Base-by-base conservation (phyloP, 148 eudicot genomes). In the Vaccinium darrowii region DNA sequence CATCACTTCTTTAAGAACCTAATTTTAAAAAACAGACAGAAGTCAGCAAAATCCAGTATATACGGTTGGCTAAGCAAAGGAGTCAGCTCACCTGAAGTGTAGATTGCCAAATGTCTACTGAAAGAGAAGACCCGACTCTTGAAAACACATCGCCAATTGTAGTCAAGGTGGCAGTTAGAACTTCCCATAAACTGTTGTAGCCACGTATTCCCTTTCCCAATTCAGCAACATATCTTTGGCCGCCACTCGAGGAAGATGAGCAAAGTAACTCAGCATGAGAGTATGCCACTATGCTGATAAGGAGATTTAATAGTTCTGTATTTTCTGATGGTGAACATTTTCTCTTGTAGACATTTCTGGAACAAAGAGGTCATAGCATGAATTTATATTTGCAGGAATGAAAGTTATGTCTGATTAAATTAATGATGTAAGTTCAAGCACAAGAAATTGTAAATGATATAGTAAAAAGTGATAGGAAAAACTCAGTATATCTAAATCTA, bases 81-180 rank as follows among this genome's bases (percentile, higher is more conserved):
- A 83, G 58, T 76, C 51, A 81, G 72, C 88, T 51, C 56, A 94
- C 99, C 94, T 91, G 96, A 84, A 94, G 83, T 76, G 88, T 87
- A 63, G 94, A 92, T 86, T 93, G 91, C 98, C 99, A 95, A 18
- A 84, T 88, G 25, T 91, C 94, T 72, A 87, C 84, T 3, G 93
- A 89, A 57, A 95, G 85, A 79, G 93, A 91, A 86, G 95, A 85
- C 72, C 98, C 96, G 76, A 87, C 90, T 88, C 91, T 93, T 80
- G 92, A 89, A 83, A 91, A 95, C 87, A 92, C 88, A 84, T 95
- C 98, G 81, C 98, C 93, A 83, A 97, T 89, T 95, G 94, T 91
- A 84, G 90, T 85, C 77, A 94, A 92, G 39, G 94, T 91, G 63
- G 83, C 71, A 58, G 93, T 87, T 78, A 91, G 94, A 83, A 95